Conservation (phyloP, 495 filamentous ascomycete genomes). For the Lichenothelia convexa region DNA sequence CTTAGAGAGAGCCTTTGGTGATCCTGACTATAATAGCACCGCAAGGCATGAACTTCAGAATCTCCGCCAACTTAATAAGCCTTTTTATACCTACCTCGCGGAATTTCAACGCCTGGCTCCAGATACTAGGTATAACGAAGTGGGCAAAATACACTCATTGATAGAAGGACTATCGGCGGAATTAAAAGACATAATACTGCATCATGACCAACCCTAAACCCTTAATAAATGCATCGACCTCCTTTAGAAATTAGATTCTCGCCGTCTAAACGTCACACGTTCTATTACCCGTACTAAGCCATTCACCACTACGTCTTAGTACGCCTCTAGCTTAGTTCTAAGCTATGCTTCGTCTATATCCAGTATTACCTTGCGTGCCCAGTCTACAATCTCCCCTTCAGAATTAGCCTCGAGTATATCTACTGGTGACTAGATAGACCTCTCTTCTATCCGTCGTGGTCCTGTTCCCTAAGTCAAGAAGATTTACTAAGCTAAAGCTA, state of each 20-base stretch:
- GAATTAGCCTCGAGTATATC: too few species aligned
- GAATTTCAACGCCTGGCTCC: background rate
- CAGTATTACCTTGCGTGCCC: too few species aligned
- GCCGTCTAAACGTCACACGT: too few species aligned
- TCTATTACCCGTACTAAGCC: too few species aligned
- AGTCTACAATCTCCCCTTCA: too few species aligned
- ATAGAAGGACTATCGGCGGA: background rate
- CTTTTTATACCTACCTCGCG: background rate
- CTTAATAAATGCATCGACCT: background rate
- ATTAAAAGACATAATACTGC: background rate
- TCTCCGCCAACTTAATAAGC: background rate
- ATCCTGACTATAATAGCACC: background rate
- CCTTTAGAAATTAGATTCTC: background rate
- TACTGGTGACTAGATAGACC: too few species aligned
- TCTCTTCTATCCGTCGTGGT: too few species aligned
- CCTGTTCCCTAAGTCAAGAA: too few species aligned
- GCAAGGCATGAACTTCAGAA: background rate
- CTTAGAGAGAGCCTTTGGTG: background rate
- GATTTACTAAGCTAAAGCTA: too few species aligned
- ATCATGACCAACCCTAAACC: background rate
- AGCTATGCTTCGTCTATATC: too few species aligned
- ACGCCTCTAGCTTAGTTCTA: too few species aligned
- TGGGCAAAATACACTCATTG: background rate
- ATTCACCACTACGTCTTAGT: too few species aligned
- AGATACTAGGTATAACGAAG: background rate